Percentiles rank a stretch among this genome's conserved stretches.
Evolutionary conservation across 2,329 filamentous ascomycete genomes (phyloP).

Genomic region (Emmonsiellopsis sp.): DNA sequence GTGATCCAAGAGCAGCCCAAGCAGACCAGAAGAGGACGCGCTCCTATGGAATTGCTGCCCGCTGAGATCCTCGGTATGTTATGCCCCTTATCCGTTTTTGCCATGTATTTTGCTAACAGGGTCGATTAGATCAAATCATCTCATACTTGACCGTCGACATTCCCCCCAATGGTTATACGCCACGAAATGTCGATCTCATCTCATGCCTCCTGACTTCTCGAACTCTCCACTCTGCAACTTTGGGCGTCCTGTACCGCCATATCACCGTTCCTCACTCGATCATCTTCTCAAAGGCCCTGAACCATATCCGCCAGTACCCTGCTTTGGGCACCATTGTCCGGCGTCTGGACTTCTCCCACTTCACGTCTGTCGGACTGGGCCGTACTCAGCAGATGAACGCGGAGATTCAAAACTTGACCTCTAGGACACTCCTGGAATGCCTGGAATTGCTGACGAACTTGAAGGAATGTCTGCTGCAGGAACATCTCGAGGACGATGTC

Average conservation of each 20-base stretch:
- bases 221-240: conserved; percentile 61
- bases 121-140: conserved; percentile 56
- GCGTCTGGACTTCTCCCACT: conserved; percentile 76
- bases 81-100: conserved; percentile 4
- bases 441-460: conserved; percentile 63
- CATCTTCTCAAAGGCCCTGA: conserved; percentile 73
- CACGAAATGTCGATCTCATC: conserved; percentile 70
- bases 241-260: conserved; percentile 66
- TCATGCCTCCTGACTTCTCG: conserved; percentile 68
- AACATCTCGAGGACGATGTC: conserved; percentile 71
- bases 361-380: conserved; percentile 70
- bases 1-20: conserved; percentile 16
- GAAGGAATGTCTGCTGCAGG: conserved; percentile 69
- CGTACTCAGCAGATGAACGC: conserved; percentile 65
- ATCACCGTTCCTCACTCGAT: conserved; percentile 76
- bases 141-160: conserved; percentile 65
- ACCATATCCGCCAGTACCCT: conserved; percentile 57
- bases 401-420: conserved; percentile 66
- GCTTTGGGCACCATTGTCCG: conserved; percentile 66
- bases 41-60: conserved; percentile 59
- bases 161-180: conserved; percentile 63
- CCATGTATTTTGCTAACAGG: conserved; percentile 8
- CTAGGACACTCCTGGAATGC: conserved; percentile 62
- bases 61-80: conserved; percentile 61
- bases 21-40: conserved; percentile 21